Conservation (phyloP, 2,329 filamentous ascomycete genomes). For the Alternaria brassicicola region DNA sequence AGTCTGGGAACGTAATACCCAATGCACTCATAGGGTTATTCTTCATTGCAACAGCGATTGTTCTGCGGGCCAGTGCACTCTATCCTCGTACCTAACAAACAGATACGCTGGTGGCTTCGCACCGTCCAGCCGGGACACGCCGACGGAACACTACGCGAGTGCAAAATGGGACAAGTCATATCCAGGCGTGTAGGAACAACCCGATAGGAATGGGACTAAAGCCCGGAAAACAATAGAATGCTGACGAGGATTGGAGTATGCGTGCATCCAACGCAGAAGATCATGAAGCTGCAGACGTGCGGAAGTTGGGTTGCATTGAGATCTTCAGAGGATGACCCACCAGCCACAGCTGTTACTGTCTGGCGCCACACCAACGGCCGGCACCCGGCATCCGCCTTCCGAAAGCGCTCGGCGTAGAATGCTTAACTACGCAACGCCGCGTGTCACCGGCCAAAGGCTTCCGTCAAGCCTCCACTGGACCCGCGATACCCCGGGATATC, state of each 20-base stretch:
- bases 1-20: slow-evolving; percentile 8
- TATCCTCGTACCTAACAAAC: background rate
- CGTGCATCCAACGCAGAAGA: background rate
- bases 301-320: background rate
- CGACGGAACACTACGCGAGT: background rate
- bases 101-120: background rate
- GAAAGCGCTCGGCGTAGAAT: background rate
- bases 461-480: slow-evolving; percentile 4
- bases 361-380: background rate
- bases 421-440: slow-evolving; percentile 24
- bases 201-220: background rate
- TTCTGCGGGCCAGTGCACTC: background rate
- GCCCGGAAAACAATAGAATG: background rate
- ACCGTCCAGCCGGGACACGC: background rate
- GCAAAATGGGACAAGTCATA: background rate
- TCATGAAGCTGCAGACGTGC: background rate
- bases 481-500: background rate
- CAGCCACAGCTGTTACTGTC: background rate
- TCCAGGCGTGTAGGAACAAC: background rate
- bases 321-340: background rate
- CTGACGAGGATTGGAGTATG: slow-evolving; percentile 14
- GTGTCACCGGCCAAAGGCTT: slow-evolving; percentile 19
- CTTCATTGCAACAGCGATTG: background rate
- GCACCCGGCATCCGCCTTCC: background rate
- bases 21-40: background rate